Base-by-base conservation (phyloP, 108 stramenopile species). In the Licmophora abbreviata region DNA sequence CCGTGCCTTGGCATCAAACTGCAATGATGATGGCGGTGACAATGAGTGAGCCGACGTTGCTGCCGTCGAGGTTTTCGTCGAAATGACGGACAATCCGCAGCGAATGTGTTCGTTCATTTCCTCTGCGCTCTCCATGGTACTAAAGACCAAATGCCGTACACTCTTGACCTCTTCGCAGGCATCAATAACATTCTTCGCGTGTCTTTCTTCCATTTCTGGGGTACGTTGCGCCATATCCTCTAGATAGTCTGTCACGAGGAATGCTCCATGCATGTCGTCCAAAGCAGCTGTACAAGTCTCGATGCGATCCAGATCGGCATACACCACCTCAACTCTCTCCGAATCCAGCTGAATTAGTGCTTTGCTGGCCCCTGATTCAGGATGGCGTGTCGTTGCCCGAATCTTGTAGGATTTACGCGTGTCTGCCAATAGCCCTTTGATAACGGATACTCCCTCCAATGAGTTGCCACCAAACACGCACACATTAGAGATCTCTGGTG, bases 401-500 rank as follows among this genome's bases (percentile, higher is more conserved):
- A 80, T 55, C 8, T 43, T 29, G 43, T 76, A 80, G 35, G 44
- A 27, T 44, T 73, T 80, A 20, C 79, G 48, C 8, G 37, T 57
- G 33, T 80, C 73, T 0, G 58, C 46, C 58, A 80, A 46, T 2
- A 80, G 58, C 12, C 79, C 74, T 38, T 69, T 61, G 52, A 80
- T 51, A 18, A 80, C 79, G 22, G 59, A 62, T 48, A 44, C 48
- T 10, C 74, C 79, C 51, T 76, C 63, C 38, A 63, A 44, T 32
- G 55, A 44, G n/a, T 63, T 64, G 11, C 74, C 74, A 32, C 74
- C 68, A 68, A 80, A 80, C 26, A 80, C 79, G 29, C 67, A 48
- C 26, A 80, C 68, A 27, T 58, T 59, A 0, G 44, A 41, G n/a
- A 79, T 56, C 0, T 70, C 66, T 4, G 62, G 66, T 27, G 66